These are phyloP conservation scores for Hyphopichia burtonii DNA, from an alignment of 1,139 yeast species.

Conservation along the genomic window DNA sequence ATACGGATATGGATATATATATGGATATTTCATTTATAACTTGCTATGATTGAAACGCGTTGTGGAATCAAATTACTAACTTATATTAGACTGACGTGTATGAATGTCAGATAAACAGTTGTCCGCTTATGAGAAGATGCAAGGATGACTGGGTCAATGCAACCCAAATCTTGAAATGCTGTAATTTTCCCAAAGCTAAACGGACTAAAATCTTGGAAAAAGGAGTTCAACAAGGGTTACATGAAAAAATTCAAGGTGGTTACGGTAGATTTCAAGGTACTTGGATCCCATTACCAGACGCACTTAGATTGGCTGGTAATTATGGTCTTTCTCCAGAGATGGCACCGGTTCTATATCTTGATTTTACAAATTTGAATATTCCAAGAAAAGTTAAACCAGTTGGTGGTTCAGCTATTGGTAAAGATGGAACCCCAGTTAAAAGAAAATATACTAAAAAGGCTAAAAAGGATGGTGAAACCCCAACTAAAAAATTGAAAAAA, in stretches of 20 bases:
- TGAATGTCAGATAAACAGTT: slow-evolving; percentile 76
- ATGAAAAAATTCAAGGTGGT: slow-evolving; percentile 96
- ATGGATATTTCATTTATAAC: too few relatives aligned
- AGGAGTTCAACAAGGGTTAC: slow-evolving; percentile 83
- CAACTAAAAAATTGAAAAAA: slow-evolving; percentile 34
- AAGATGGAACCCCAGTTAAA: slow-evolving; percentile 46
- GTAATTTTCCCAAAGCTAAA: slow-evolving; percentile 92
- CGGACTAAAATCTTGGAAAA: slow-evolving; percentile 88
- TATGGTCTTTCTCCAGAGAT: slow-evolving; percentile 55
- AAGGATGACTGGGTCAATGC: slow-evolving; percentile 96
- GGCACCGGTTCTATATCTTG: slow-evolving; percentile 54
- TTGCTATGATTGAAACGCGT: not conserved
- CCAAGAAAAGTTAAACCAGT: slow-evolving; percentile 46
- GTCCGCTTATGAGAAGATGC: slow-evolving; percentile 91
- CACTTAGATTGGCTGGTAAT: slow-evolving; percentile 51
- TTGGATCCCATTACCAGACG: slow-evolving; percentile 82
- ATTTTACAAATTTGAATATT: slow-evolving; percentile 43
- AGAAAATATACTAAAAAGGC: slow-evolving; percentile 42
- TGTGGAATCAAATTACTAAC: not conserved
- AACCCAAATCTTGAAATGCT: slow-evolving; percentile 93
- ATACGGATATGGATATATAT: too few relatives aligned
- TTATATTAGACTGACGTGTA: slow-evolving; percentile 59
- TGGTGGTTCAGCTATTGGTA: slow-evolving; percentile 17
- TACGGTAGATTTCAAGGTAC: slow-evolving; percentile 97
- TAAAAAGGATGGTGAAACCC: slow-evolving; percentile 35